Conservation (phyloP, 768 basidiomycete genomes). For the Pleurotus tuoliensis region DNA sequence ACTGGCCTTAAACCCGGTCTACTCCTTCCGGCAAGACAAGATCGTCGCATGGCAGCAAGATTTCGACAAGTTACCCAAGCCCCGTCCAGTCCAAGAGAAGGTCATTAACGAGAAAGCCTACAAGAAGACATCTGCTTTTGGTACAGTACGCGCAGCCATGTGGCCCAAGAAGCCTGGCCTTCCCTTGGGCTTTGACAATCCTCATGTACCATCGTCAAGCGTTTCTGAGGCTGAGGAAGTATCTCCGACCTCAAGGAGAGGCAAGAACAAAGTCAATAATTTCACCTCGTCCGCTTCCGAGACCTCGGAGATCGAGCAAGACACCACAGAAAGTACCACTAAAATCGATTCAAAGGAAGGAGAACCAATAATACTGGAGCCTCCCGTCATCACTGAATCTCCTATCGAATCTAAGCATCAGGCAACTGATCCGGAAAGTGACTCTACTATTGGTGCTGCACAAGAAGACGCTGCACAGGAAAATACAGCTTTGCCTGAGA, state of each 20-base stretch:
- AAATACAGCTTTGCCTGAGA: slow-evolving; percentile 2
- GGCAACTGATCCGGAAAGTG: slow-evolving; percentile 71
- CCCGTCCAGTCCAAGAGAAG: slow-evolving; percentile 41
- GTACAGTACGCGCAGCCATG: slow-evolving; percentile 60
- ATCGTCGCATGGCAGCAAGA: slow-evolving; percentile 97
- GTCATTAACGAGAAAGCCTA: slow-evolving; percentile 39
- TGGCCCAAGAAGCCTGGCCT: slow-evolving; percentile 64
- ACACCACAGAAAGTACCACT: background rate
- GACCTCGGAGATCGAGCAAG: slow-evolving; percentile 59
- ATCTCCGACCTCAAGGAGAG: slow-evolving; percentile 38
- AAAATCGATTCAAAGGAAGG: background rate
- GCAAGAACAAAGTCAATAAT: slow-evolving; percentile 42
- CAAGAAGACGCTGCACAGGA: slow-evolving; percentile 23
- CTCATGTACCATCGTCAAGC: slow-evolving; percentile 56
- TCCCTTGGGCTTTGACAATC: slow-evolving; percentile 48
- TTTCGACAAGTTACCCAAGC: slow-evolving; percentile 81
- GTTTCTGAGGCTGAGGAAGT: slow-evolving; percentile 76
- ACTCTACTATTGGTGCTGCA: slow-evolving; percentile 75
- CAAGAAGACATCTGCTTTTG: slow-evolving; percentile 61
- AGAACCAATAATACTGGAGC: background rate
- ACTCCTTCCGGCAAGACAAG: slow-evolving; percentile 85
- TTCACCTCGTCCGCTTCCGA: slow-evolving; percentile 71
- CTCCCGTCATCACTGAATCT: slow-evolving; percentile 8
- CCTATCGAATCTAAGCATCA: slow-evolving; percentile 7
- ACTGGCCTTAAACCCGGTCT: slow-evolving; percentile 80